These are phyloP conservation scores for Aspergillus fumigatus DNA, from an alignment of 2,329 filamentous ascomycete species.

Conservation along the genomic window DNA sequence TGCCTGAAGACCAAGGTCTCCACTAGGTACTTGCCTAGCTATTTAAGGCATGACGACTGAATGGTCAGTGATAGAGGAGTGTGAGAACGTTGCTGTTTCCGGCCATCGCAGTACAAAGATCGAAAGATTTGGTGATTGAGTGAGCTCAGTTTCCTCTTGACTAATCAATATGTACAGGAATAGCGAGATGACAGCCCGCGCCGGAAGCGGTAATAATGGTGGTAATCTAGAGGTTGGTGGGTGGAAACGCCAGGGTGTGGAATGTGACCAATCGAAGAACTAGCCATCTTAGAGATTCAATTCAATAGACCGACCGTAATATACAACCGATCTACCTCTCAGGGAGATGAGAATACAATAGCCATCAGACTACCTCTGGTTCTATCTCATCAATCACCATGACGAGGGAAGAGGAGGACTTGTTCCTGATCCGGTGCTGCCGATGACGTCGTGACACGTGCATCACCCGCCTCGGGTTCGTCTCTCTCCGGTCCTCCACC, in stretches of 20 bases:
- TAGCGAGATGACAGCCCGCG: background rate
- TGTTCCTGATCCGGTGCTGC: background rate
- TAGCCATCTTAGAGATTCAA: too few species aligned
- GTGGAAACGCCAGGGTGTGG: background rate
- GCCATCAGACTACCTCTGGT: too few species aligned
- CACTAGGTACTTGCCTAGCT: background rate
- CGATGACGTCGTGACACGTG: constrained; percentile 23
- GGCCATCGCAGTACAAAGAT: background rate
- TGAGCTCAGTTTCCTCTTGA: background rate
- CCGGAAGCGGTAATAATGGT: background rate
- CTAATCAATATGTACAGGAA: background rate
- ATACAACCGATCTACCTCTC: too few species aligned
- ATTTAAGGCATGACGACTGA: background rate
- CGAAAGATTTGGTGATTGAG: too few species aligned
- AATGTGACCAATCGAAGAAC: background rate
- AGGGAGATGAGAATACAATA: too few species aligned
- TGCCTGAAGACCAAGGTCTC: background rate
- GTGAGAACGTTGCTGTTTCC: constrained; percentile 1
- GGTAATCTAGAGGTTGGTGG: background rate
- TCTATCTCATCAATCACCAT: background rate
- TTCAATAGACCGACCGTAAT: background rate
- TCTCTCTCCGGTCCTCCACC: background rate
- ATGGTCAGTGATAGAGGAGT: background rate
- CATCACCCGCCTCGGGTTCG: constrained; percentile 9
- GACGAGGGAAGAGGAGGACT: background rate